Evolutionary conservation across 129 eudicot genomes (phyloP).

Genomic region (Calendula officinalis): DNA sequence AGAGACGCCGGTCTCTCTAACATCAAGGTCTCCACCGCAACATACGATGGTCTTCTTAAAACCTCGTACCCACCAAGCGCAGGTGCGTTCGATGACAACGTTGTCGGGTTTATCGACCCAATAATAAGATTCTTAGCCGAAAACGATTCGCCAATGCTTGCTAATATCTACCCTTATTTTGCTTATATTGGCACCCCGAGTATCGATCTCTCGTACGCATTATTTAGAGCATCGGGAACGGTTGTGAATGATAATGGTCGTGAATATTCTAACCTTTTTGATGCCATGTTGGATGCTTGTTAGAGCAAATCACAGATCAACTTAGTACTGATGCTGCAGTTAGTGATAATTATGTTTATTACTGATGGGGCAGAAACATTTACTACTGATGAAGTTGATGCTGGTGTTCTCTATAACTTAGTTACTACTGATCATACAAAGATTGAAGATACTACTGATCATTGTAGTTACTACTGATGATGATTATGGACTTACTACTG

Average conservation of each 20-base stretch:
- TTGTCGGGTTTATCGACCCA: not conserved
- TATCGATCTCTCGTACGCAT: slow-evolving; percentile 30
- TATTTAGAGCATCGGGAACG: not conserved
- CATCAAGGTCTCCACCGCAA: slow-evolving; percentile 45
- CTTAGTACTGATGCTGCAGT: too few relatives aligned
- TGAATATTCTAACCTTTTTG: not conserved
- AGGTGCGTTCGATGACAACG: slow-evolving; percentile 6
- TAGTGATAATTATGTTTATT: too few relatives aligned
- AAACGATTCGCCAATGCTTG: slow-evolving; percentile 27
- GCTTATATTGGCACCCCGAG: slow-evolving; percentile 18
- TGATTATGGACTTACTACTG: too few relatives aligned
- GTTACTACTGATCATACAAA: too few relatives aligned
- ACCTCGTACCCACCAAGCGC: slow-evolving; percentile 36
- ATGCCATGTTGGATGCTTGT: slow-evolving; percentile 34
- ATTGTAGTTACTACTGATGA: too few relatives aligned
- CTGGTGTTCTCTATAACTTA: too few relatives aligned
- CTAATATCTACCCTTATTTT: slow-evolving; percentile 47
- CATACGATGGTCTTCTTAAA: slow-evolving; percentile 2
- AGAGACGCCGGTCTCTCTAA: slow-evolving; percentile 14
- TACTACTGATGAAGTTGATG: too few relatives aligned
- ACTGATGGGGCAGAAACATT: too few relatives aligned
- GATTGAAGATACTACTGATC: too few relatives aligned
- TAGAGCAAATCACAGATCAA: too few relatives aligned
- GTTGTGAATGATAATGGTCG: slow-evolving; percentile 15
- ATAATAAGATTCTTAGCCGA: slow-evolving; percentile 10